These are phyloP conservation scores for Austropuccinia psidii DNA, from an alignment of 1,284 basidiomycete genomes.

Conservation along the genomic window DNA sequence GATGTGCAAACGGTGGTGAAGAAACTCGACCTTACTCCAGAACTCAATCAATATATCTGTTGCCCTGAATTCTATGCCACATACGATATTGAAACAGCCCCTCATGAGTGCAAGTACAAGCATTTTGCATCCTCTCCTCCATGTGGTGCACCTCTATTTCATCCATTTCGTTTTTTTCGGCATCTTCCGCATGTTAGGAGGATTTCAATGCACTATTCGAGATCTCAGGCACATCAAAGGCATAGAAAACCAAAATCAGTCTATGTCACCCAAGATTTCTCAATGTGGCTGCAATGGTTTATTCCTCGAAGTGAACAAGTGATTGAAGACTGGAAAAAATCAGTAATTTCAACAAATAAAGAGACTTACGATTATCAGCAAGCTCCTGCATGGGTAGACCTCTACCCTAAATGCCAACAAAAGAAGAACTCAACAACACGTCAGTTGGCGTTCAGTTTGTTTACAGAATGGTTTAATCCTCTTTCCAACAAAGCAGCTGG, in stretches of 20 bases:
- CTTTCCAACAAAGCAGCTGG: background rate
- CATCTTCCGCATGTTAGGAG: background rate
- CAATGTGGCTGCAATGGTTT: slow-evolving; percentile 2
- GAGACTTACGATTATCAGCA: background rate
- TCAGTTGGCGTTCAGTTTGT: background rate
- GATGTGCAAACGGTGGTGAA: background rate
- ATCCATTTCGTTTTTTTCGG: background rate
- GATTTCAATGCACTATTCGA: background rate
- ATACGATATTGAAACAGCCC: background rate
- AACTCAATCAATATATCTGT: background rate
- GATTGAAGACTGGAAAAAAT: slow-evolving; percentile 25
- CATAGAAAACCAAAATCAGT: background rate
- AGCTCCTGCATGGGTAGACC: background rate
- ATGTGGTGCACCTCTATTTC: background rate
- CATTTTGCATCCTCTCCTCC: background rate
- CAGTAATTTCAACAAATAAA: no score
- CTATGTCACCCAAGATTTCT: background rate
- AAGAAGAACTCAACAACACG: background rate
- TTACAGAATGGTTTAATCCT: slow-evolving; percentile 9
- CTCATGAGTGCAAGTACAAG: background rate
- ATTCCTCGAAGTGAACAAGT: background rate
- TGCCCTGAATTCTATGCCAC: background rate
- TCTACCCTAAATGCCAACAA: no score
- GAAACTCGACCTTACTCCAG: background rate
- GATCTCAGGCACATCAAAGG: background rate